Evolutionary conservation across 2,329 filamentous ascomycete species (phyloP).

Genomic region (Colletotrichum noveboracense): DNA sequence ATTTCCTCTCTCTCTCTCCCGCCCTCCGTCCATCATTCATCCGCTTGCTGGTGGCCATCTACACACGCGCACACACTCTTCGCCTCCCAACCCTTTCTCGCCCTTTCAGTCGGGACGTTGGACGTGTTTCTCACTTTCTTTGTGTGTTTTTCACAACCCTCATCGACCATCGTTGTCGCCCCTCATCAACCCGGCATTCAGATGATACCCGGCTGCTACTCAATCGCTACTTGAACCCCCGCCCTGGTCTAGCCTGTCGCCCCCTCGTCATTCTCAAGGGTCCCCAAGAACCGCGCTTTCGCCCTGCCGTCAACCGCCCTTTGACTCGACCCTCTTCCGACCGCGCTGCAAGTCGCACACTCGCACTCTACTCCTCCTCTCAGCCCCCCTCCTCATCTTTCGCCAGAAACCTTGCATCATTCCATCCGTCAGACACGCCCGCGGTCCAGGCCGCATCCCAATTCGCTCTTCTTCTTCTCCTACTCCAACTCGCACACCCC

Average conservation of each 20-base stretch:
- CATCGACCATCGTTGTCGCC: neutral
- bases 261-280: constrained; percentile 19
- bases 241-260: constrained; percentile 6
- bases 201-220: neutral
- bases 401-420: constrained; percentile 13
- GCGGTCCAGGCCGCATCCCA: constrained; percentile 4
- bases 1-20: neutral
- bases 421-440: constrained; percentile 11
- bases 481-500: neutral
- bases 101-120: neutral
- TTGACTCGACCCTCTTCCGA: constrained; percentile 7
- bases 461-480: neutral
- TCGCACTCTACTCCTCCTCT: neutral
- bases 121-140: neutral
- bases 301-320: constrained; percentile 12
- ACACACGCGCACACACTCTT: neutral
- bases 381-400: neutral
- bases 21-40: neutral
- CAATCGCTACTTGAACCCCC: neutral
- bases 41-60: neutral
- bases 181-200: neutral
- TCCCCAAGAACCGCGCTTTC: constrained; percentile 7
- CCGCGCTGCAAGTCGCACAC: neutral
- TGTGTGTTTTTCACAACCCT: neutral
- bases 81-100: neutral